These are phyloP conservation scores for Acrocalymma vagum DNA, from an alignment of 2,329 filamentous ascomycete genomes.

Conservation along the genomic window DNA sequence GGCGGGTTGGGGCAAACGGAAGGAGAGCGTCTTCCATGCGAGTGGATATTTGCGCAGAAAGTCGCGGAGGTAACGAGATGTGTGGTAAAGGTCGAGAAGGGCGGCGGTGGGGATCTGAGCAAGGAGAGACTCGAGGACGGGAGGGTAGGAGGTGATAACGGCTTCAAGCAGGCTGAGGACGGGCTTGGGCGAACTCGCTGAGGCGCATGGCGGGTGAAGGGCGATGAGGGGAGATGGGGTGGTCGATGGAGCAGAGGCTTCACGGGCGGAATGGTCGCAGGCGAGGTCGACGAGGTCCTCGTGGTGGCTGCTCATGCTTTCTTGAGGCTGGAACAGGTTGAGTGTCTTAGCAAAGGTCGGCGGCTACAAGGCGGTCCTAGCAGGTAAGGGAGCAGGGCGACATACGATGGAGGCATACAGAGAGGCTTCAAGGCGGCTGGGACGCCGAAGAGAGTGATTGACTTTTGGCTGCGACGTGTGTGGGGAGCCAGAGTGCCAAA, in stretches of 20 bases:
- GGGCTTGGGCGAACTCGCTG: slow-evolving; percentile 16
- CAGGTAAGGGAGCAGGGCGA: slow-evolving; percentile 34
- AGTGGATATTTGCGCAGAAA: slow-evolving; percentile 66
- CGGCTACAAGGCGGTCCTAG: slow-evolving; percentile 34
- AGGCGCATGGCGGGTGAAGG: slow-evolving; percentile 3
- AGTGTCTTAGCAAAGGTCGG: slow-evolving; percentile 33
- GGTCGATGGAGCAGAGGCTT: slow-evolving; percentile 7
- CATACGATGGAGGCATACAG: slow-evolving; percentile 39
- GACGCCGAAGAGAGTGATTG: slow-evolving; percentile 27
- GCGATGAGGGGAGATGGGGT: slow-evolving; percentile 6
- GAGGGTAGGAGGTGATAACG: slow-evolving; percentile 64
- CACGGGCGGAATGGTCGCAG: slow-evolving; percentile 22
- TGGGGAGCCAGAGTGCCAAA: slow-evolving; percentile 6
- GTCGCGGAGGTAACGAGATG: slow-evolving; percentile 62
- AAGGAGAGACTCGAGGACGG: slow-evolving; percentile 66
- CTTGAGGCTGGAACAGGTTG: slow-evolving; percentile 27
- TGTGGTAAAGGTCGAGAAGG: slow-evolving; percentile 67
- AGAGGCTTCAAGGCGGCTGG: slow-evolving; percentile 21
- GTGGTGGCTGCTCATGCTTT: slow-evolving; percentile 36
- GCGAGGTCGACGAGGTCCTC: slow-evolving; percentile 24
- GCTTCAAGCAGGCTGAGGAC: slow-evolving; percentile 58
- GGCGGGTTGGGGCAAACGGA: slow-evolving; percentile 58
- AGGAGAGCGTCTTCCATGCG: slow-evolving; percentile 68
- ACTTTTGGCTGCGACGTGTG: too few species aligned
- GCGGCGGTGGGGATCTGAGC: slow-evolving; percentile 64